phyloP scores from a whole-genome alignment of 371 early-diverging fungal genomes.

The Circinella umbellata region DNA sequence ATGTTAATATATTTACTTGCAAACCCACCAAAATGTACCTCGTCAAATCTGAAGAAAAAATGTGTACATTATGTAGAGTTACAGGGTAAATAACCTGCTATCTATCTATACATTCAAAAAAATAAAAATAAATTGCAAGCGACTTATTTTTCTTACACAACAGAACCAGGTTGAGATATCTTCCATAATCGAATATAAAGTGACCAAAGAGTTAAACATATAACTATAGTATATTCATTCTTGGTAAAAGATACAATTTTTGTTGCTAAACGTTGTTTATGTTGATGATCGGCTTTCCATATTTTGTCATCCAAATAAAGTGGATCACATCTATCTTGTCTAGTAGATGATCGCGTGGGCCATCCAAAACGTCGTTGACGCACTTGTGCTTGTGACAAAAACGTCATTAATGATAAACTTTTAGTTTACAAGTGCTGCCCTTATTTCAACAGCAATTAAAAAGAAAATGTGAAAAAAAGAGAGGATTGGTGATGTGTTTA shows the following conservation, averaged over 20 bases:
- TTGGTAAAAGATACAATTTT: not conserved
- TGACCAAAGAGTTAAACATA: slow-evolving; percentile 18
- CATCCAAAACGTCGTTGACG: not conserved
- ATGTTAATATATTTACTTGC: slow-evolving; percentile 93
- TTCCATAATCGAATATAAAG: slow-evolving; percentile 21
- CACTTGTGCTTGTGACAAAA: not conserved
- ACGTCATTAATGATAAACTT: not conserved
- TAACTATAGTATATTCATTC: not conserved
- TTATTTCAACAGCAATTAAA: not conserved
- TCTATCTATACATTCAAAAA: too few species aligned
- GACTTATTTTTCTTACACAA: slow-evolving; percentile 16
- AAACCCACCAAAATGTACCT: slow-evolving; percentile 99
- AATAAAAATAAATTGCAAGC: too few species aligned
- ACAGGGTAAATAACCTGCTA: too few species aligned
- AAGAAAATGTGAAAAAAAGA: not conserved
- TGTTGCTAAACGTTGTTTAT: not conserved
- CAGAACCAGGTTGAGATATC: slow-evolving; percentile 22
- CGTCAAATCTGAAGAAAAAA: slow-evolving; percentile 70
- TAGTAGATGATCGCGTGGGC: not conserved
- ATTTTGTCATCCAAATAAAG: slow-evolving; percentile 2
- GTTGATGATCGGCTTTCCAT: slow-evolving; percentile 6
- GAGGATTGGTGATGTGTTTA: not conserved
- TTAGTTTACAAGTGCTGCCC: too few species aligned
- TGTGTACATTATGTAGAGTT: slow-evolving; percentile 93
- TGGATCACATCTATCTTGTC: slow-evolving; percentile 4